Evolutionary conservation across 1,284 basidiomycete genomes (phyloP).

Genomic region (Cutaneotrichosporon cavernicola): DNA sequence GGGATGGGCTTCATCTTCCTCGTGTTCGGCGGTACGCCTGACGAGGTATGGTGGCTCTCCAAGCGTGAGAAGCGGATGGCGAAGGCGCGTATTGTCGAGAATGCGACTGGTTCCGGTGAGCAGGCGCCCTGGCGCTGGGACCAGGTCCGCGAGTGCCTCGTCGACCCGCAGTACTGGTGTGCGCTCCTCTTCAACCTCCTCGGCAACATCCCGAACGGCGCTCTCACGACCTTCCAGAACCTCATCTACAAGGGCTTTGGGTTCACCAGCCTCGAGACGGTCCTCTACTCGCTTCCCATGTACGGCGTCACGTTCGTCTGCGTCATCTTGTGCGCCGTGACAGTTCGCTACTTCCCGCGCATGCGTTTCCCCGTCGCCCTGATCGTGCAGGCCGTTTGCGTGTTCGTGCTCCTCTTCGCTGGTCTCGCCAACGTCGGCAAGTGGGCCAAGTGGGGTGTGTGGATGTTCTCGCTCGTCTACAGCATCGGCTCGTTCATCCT

Average conservation of each 20-base stretch:
- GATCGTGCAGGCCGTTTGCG: conserved; percentile 17
- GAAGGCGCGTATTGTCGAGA: conserved; percentile 29
- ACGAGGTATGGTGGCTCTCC: conserved; percentile 35
- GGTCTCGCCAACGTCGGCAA: conserved; percentile 24
- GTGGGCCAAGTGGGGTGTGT: conserved; percentile 34
- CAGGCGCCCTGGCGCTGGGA: conserved; percentile 30
- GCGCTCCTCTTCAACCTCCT: conserved; percentile 30
- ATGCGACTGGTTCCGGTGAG: conserved; percentile 25
- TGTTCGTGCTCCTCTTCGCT: conserved; percentile 30
- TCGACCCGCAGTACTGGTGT: conserved; percentile 33
- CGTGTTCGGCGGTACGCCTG: conserved; percentile 34
- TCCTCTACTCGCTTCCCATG: conserved; percentile 31
- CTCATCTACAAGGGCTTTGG: conserved; percentile 29
- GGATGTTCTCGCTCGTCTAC: conserved; percentile 21
- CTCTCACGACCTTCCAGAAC: conserved; percentile 27
- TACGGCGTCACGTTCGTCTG: conserved; percentile 26
- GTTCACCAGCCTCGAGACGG: conserved; percentile 29
- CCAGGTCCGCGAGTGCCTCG: conserved; percentile 28
- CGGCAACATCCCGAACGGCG: conserved; percentile 32
- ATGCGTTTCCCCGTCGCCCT: conserved; percentile 35
- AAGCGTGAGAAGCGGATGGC: conserved; percentile 36
- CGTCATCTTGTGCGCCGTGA: conserved; percentile 20
- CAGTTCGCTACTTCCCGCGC: conserved; percentile 24
- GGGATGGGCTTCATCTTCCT: conserved; percentile 30
- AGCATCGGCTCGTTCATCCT: conserved; percentile 24